Conservation (phyloP, 176 grass and related monocot species). For the Ananas comosus region DNA sequence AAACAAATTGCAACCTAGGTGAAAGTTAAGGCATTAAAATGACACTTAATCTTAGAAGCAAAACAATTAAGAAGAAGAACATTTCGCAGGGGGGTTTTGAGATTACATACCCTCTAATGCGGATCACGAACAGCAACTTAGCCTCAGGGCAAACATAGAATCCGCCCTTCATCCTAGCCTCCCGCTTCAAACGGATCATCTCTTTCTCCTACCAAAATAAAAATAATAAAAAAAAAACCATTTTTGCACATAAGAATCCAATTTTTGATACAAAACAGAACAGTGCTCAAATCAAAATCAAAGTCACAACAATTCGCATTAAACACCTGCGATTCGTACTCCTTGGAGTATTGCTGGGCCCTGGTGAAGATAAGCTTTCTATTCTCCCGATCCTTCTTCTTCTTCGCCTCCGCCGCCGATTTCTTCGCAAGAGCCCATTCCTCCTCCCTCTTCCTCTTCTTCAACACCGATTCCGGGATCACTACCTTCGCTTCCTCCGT, state of each 20-base stretch:
- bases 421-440: conserved; percentile 10
- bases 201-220: conserved; percentile 57
- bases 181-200: conserved; percentile 77
- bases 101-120: conserved; percentile 61
- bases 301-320: background rate
- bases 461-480: conserved; percentile 20
- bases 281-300: background rate
- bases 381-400: conserved; percentile 19
- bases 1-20: too few relatives aligned
- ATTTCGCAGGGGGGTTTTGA: background rate
- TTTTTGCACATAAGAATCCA: background rate
- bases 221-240: background rate
- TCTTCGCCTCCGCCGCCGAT: conserved; percentile 1
- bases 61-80: background rate
- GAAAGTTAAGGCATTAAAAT: too few relatives aligned
- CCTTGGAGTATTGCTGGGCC: conserved; percentile 14
- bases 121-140: conserved; percentile 82
- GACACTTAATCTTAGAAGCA: background rate
- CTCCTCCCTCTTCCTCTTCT: conserved; percentile 22
- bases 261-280: background rate
- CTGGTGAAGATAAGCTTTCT: conserved; percentile 12
- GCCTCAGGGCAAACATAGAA: conserved; percentile 88
- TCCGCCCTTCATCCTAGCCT: conserved; percentile 85
- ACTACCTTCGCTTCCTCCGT: conserved; percentile 6
- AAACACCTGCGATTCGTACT: conserved; percentile 65